Conservation (phyloP, 768 basidiomycete genomes). For the Auricularia cornea region DNA sequence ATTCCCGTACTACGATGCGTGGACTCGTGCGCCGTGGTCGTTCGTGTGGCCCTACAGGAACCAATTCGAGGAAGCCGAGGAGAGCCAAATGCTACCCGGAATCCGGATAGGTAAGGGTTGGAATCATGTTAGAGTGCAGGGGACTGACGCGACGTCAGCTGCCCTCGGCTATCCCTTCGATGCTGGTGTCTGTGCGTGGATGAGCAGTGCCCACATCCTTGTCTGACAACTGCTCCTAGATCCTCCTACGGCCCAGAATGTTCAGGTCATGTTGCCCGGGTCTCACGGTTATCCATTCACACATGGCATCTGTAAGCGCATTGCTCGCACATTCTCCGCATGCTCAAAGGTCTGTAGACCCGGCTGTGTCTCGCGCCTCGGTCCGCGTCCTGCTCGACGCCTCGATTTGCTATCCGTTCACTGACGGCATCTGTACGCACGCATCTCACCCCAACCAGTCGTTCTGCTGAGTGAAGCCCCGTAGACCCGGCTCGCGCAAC, state of each 20-base stretch:
- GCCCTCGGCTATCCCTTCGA: neutral
- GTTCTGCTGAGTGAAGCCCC: too few species aligned
- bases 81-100: neutral
- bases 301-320: neutral
- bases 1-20: constrained; percentile 2
- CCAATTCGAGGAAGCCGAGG: neutral
- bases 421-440: neutral
- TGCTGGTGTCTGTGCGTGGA: neutral
- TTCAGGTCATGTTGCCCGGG: neutral
- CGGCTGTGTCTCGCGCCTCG: neutral
- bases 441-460: too few species aligned
- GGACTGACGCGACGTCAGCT: too few species aligned
- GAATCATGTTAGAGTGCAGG: too few species aligned
- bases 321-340: neutral
- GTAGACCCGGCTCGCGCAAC: too few species aligned
- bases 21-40: constrained; percentile 17
- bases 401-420: constrained; percentile 3
- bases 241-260: neutral
- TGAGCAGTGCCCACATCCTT: too few species aligned
- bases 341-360: too few species aligned
- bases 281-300: neutral
- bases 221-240: too few species aligned
- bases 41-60: constrained; percentile 27
- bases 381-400: neutral
- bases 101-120: neutral